Evolutionary conservation across 2,329 filamentous ascomycete genomes (phyloP).

Genomic region (Cylindrodendrum hubeiense): DNA sequence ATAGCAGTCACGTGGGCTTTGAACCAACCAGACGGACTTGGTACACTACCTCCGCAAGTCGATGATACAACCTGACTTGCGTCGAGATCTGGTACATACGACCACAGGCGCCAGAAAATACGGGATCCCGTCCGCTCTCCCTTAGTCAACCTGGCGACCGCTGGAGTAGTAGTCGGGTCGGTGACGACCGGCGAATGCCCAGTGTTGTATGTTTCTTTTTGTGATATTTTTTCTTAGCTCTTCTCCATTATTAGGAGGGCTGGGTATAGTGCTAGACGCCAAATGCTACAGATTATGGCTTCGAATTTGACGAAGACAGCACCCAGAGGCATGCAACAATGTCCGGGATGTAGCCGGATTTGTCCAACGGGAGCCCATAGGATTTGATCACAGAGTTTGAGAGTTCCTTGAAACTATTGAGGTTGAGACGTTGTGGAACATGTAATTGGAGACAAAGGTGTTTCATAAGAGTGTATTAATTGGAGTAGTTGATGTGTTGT

Average conservation of each 20-base stretch:
- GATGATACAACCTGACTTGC: not conserved
- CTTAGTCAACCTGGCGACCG: not conserved
- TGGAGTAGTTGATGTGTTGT: too few species aligned
- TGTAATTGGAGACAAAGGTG: too few species aligned
- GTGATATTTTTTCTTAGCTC: not conserved
- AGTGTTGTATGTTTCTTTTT: not conserved
- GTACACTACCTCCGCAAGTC: not conserved
- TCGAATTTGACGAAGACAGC: not conserved
- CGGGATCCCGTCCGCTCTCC: conserved; percentile 28
- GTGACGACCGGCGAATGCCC: not conserved
- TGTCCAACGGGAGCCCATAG: too few species aligned
- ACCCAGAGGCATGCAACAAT: not conserved
- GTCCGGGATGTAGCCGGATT: not conserved
- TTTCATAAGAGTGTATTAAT: too few species aligned
- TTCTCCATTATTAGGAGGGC: not conserved
- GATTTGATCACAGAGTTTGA: too few species aligned
- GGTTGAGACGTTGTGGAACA: too few species aligned
- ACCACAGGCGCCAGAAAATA: conserved; percentile 26
- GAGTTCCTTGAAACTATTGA: too few species aligned
- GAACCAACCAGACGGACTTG: too few species aligned
- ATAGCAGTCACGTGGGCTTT: too few species aligned
- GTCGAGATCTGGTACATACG: conserved; percentile 9
- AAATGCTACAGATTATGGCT: not conserved
- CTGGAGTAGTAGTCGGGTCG: not conserved
- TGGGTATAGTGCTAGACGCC: not conserved